Conservation (phyloP, 1,139 yeast species). For the Suhomyces terraborum region DNA sequence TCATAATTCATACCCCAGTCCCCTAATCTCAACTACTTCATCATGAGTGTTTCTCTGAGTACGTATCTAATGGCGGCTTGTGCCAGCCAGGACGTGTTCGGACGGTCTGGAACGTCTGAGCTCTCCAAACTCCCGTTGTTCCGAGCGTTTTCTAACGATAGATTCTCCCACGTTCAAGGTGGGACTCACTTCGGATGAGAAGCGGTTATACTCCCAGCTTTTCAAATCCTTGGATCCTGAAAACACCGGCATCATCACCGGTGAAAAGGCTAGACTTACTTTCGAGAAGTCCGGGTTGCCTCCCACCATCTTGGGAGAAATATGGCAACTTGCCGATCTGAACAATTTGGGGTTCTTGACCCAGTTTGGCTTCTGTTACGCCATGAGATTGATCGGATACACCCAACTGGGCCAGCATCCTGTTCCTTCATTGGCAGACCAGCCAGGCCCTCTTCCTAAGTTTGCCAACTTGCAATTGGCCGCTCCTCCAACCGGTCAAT, state of each 20-base stretch:
- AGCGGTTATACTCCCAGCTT: conserved; percentile 67
- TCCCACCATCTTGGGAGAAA: conserved; percentile 76
- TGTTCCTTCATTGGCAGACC: conserved; percentile 50
- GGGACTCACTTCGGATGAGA: conserved; percentile 77
- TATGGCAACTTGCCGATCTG: conserved; percentile 91
- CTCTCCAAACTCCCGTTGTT: neutral
- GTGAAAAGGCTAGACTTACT: conserved; percentile 83
- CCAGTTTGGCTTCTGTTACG: conserved; percentile 78
- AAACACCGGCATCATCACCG: conserved; percentile 79
- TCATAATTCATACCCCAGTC: conserved; percentile 7
- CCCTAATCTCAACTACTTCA: neutral
- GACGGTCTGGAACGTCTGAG: no score
- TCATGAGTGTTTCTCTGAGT: conserved; percentile 34
- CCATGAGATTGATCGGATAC: conserved; percentile 87
- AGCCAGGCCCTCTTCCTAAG: conserved; percentile 59
- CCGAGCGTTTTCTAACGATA: conserved; percentile 15
- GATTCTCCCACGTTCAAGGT: conserved; percentile 43
- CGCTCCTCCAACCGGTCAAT: conserved; percentile 16
- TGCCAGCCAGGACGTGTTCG: no score
- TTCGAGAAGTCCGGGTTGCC: conserved; percentile 87
- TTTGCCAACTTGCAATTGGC: conserved; percentile 43
- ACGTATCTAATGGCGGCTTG: no score
- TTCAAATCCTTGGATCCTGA: conserved; percentile 82
- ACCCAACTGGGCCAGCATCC: conserved; percentile 75
- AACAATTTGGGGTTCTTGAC: conserved; percentile 84